phyloP scores from a whole-genome alignment of 208 protist species.

The Naegleria gruberi region DNA sequence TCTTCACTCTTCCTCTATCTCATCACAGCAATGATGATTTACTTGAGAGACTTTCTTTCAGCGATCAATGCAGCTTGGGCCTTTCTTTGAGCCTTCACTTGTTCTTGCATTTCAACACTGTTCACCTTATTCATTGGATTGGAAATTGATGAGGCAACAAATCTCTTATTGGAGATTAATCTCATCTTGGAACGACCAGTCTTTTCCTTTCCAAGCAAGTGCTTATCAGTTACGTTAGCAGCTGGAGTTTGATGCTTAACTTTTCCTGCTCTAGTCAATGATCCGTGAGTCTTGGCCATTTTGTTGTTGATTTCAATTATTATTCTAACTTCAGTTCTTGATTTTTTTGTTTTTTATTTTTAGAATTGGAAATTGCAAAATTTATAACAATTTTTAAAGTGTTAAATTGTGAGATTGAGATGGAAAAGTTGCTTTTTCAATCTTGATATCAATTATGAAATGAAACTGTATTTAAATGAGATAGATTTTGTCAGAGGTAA shows the following conservation, averaged over 20 bases:
- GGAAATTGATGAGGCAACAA: constrained; percentile 58
- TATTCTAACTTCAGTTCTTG: no score
- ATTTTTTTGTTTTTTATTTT: no score
- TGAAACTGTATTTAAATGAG: no score
- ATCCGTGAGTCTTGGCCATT: constrained; percentile 93
- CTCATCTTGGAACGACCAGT: constrained; percentile 90
- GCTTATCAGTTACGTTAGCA: constrained; percentile 63
- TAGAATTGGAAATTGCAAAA: no score
- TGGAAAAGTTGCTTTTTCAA: no score
- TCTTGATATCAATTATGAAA: no score
- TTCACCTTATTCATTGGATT: not conserved
- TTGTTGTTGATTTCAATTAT: no score
- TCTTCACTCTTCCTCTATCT: no score
- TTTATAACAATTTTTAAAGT: no score
- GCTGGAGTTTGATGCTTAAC: constrained; percentile 96
- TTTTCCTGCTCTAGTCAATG: constrained; percentile 94
- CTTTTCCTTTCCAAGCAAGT: constrained; percentile 90
- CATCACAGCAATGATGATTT: no score
- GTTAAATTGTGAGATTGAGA: no score
- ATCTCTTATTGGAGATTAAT: constrained; percentile 92
- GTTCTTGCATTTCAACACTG: not conserved
- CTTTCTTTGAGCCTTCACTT: not conserved
- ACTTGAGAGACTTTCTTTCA: not conserved
- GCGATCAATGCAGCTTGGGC: not conserved
- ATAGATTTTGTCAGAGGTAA: no score